Base-by-base conservation (phyloP, 2,329 filamentous ascomycete species). In the Ascochyta viciae-villosae region DNA sequence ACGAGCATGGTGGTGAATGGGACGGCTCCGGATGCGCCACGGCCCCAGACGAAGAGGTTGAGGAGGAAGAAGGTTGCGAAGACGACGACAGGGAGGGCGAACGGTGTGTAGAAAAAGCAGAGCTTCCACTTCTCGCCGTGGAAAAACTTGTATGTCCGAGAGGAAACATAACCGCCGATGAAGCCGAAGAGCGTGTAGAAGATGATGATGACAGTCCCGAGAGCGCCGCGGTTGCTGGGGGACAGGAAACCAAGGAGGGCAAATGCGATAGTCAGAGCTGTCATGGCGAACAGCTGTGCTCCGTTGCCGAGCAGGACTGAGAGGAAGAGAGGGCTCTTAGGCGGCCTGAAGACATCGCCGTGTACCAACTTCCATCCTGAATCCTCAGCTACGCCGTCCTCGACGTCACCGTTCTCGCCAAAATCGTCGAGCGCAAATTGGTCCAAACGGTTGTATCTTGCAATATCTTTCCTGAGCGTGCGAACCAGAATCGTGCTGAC, bases 281-380 rank as follows among this genome's bases (percentile, higher is more conserved):
- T 91, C 94, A 99, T 99, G 75, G 96, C 92, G 76, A 99, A 98
- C 3, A 99, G 86, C 78, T 99, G 95, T 10, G 91, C 92, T 58
- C 95, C 95, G 72, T 96, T 98, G 55, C 95, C 95, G 38, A 97
- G 84, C 61, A 99, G 83, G 6, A 99, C 83, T 52, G 93, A 93
- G 19, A 99, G 83, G 13, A 97, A 81, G 26, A 99, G 83, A 1
- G 93, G 90, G 57, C 90, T 88, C 62, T 88, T 86, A 3, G 95
- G 95, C 10, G 89, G 88, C 53, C 95, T 89, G 83, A 99, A 99
- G 29, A 98, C 94, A 75, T 99, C 95, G 50, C 95, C 95, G 69
- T 99, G 95, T 0, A 99, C 93, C 43, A 99, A 81, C 78, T 99
- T 99, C 95, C 95, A 99, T 58, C 95, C 95, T 9, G 93, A 97